Base-by-base conservation (phyloP, 2,329 filamentous ascomycete genomes). In the Stromatinia cepivora region DNA sequence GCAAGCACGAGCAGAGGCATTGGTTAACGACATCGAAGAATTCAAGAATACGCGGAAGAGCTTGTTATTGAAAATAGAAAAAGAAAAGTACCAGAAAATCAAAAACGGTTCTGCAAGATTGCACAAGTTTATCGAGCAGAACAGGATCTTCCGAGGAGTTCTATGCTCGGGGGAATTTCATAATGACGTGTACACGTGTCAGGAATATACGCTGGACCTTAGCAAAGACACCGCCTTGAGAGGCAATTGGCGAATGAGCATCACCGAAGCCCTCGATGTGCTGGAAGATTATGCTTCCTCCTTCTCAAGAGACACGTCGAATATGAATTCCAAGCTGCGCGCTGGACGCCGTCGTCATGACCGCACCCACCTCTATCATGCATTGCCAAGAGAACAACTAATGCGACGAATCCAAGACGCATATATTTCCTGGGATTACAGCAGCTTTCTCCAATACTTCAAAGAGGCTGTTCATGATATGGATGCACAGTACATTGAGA, bases 201-300 rank as follows among this genome's bases (percentile, higher is more conserved):
- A 63, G 15, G 45, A 9, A 1, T 17, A 11, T 15, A 39, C 8
- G 9, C 20, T 52, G 15, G 3, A 52, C 25, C n/a, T 63, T 0
- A 50, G 50, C 31, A 11, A 63, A 25, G 4, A 52, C 17, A 28
- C 46, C 25, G 1, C 22, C 6, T 46, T 28, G 22, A 39, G 22
- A 39, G 13, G 2, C 11, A 11, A 9, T 36, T 39, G 31, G 46
- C 15, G 10, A 39, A 50, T 1, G 4, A 17, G 17, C 0, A 13
- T 65, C 0, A 45, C 36, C 1, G 10, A 34, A 31, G 34, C 34
- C 28, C 50, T 65, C 3, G 1, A 4, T 6, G 31, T 65, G 34
- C 36, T 65, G 5, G 62, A 65, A 39, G 48, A 65, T 8, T 65
- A 31, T 20, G 36, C 15, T 9, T n/a, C 34, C 28, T 65, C 50